These are phyloP conservation scores for Medicago arabica DNA, from an alignment of 306 rosid genomes.

Conservation along the genomic window DNA sequence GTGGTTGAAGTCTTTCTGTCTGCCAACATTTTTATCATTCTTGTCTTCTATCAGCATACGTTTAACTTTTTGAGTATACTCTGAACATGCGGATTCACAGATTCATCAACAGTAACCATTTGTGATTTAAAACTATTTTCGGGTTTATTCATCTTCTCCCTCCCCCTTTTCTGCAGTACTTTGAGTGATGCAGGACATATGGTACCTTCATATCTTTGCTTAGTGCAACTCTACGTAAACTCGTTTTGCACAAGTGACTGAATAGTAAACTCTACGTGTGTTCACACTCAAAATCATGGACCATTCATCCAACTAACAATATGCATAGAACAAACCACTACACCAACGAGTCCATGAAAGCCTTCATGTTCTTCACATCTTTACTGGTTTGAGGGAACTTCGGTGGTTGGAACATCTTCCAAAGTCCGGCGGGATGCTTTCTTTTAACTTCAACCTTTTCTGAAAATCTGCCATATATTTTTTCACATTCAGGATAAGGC, in stretches of 20 bases:
- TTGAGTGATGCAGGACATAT: conserved; percentile 62
- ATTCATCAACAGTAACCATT: no score
- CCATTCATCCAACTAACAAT: conserved; percentile 16
- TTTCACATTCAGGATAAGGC: conserved; percentile 87
- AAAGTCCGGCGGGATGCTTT: conserved; percentile 72
- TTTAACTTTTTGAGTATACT: no score
- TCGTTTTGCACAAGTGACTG: no score
- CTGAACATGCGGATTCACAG: no score
- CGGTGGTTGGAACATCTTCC: conserved; percentile 75
- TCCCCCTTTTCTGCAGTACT: conserved; percentile 73
- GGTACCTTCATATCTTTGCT: no score
- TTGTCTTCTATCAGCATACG: no score
- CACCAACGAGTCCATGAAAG: conserved; percentile 65
- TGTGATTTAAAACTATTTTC: conserved; percentile 38
- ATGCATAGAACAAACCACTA: conserved; percentile 39
- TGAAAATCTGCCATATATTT: conserved; percentile 64
- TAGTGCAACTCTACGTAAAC: no score
- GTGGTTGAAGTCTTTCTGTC: no score
- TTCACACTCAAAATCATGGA: neutral
- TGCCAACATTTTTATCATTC: no score
- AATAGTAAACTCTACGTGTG: no score
- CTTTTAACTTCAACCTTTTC: conserved; percentile 50
- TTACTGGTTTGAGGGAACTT: conserved; percentile 56
- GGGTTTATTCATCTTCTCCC: conserved; percentile 57
- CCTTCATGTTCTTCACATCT: conserved; percentile 64